Evolutionary conservation across 2,329 filamentous ascomycete genomes (phyloP).

Genomic region (Neonectria sp.): DNA sequence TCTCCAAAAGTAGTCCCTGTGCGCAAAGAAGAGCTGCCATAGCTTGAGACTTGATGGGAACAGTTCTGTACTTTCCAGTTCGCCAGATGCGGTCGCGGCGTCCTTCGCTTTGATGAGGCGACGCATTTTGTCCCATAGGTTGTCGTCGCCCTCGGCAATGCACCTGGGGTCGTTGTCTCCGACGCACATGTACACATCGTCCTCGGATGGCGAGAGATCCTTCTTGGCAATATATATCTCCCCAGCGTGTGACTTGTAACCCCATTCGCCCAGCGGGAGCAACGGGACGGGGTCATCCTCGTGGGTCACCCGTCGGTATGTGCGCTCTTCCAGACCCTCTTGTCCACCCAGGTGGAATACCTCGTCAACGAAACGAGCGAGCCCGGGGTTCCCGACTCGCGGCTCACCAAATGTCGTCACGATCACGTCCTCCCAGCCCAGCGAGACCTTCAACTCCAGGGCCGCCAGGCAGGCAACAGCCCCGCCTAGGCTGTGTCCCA

Average conservation of each 20-base stretch:
- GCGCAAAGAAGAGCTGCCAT: constrained; percentile 95
- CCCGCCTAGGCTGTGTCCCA: constrained; percentile 94
- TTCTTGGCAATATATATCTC: constrained; percentile 88
- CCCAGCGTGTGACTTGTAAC: constrained; percentile 86
- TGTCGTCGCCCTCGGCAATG: constrained; percentile 72
- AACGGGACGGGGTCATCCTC: constrained; percentile 89
- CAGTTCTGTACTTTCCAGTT: constrained; percentile 57
- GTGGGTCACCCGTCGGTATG: constrained; percentile 88
- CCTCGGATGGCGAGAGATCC: constrained; percentile 75
- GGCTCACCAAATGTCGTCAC: constrained; percentile 97
- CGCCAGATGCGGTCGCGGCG: constrained; percentile 42
- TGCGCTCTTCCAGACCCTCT: constrained; percentile 51
- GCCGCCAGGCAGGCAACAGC: constrained; percentile 91
- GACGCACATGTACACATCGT: constrained; percentile 79
- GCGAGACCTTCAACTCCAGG: constrained; percentile 80
- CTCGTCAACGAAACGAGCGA: constrained; percentile 69
- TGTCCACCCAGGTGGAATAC: constrained; percentile 63
- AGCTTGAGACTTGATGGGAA: constrained; percentile 76
- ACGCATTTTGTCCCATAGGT: constrained; percentile 47
- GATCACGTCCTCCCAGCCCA: constrained; percentile 80
- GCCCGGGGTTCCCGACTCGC: constrained; percentile 70
- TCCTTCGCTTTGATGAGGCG: constrained; percentile 45
- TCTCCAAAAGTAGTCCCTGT: constrained; percentile 97
- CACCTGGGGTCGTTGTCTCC: constrained; percentile 82
- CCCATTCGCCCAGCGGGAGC: constrained; percentile 89